Evolutionary conservation across 208 protist species (phyloP).

Genomic region (Angomonas deanei): DNA sequence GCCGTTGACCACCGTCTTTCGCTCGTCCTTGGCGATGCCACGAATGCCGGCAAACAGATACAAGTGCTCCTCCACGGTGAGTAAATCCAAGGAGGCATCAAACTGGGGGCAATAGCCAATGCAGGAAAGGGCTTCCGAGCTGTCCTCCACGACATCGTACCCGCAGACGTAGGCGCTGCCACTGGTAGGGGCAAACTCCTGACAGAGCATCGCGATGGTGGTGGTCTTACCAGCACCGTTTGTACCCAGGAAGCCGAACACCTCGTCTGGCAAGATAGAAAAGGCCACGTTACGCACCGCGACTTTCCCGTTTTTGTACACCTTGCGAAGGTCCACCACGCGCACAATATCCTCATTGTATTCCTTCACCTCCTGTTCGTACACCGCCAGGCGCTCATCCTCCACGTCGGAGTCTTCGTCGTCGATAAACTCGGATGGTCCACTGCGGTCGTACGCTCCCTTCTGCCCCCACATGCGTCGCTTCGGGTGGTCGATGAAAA

Average conservation of each 20-base stretch:
- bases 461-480: conserved; percentile 26
- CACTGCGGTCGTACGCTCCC: conserved; percentile 23
- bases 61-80: conserved; percentile 90
- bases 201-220: conserved; percentile 72
- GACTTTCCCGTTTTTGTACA: conserved; percentile 60
- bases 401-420: conserved; percentile 37
- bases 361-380: conserved; percentile 7
- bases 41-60: conserved; percentile 69
- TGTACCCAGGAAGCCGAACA: conserved; percentile 83
- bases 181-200: conserved; percentile 62
- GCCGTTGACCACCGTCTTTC: conserved; percentile 21
- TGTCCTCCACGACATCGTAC: conserved; percentile 32
- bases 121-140: conserved; percentile 23
- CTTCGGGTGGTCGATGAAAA: conserved; percentile 57
- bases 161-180: conserved; percentile 44
- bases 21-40: conserved; percentile 16
- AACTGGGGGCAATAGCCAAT: conserved; percentile 94
- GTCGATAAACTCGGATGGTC: conserved; percentile 17
- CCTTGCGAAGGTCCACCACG: conserved; percentile 53
- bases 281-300: conserved; percentile 69
- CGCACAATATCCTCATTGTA: conserved; percentile 30
- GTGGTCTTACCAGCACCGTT: conserved; percentile 89
- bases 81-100: conserved; percentile 79
- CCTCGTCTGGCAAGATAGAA: conserved; percentile 52
- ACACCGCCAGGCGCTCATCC: conserved; percentile 21